Conservation (phyloP, 495 filamentous ascomycete genomes). For the Margaritispora aquatica region DNA sequence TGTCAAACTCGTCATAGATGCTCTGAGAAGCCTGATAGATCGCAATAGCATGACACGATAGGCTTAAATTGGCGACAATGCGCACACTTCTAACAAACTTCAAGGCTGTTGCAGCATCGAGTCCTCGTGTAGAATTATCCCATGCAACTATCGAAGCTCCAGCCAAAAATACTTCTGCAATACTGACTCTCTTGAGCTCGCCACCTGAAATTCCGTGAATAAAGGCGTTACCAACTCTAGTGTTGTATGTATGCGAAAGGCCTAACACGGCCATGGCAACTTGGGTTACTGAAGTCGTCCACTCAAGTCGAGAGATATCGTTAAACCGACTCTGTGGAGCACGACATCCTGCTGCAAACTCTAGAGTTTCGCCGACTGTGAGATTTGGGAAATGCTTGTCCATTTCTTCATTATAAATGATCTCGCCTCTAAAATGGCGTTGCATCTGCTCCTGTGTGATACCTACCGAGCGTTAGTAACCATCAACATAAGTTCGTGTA, state of each 20-base stretch:
- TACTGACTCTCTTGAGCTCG: constrained; percentile 73
- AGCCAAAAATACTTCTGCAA: constrained; percentile 62
- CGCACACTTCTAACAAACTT: constrained; percentile 30
- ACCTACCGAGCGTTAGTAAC: too few species aligned
- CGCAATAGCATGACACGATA: background rate
- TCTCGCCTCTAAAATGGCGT: constrained; percentile 66
- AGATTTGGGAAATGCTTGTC: constrained; percentile 78
- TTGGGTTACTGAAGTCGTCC: constrained; percentile 57
- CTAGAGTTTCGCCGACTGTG: constrained; percentile 70
- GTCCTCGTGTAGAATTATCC: constrained; percentile 75
- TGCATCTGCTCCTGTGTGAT: constrained; percentile 52
- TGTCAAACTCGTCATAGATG: constrained; percentile 66
- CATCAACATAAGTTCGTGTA: too few species aligned
- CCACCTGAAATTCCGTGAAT: constrained; percentile 73
- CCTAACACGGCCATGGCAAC: constrained; percentile 59
- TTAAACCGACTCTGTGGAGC: constrained; percentile 54
- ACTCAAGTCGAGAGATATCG: constrained; percentile 53
- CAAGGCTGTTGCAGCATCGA: constrained; percentile 39
- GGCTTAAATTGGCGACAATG: background rate
- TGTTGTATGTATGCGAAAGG: constrained; percentile 56
- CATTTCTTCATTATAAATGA: constrained; percentile 55
- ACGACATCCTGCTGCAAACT: constrained; percentile 62
- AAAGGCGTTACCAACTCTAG: constrained; percentile 71
- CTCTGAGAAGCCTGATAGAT: constrained; percentile 59
- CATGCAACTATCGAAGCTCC: constrained; percentile 43